A percentile compares a stretch with the other conserved stretches of the same genome.
Conservation (phyloP, 2,329 filamentous ascomycete species). For the Boeremia exigua region DNA sequence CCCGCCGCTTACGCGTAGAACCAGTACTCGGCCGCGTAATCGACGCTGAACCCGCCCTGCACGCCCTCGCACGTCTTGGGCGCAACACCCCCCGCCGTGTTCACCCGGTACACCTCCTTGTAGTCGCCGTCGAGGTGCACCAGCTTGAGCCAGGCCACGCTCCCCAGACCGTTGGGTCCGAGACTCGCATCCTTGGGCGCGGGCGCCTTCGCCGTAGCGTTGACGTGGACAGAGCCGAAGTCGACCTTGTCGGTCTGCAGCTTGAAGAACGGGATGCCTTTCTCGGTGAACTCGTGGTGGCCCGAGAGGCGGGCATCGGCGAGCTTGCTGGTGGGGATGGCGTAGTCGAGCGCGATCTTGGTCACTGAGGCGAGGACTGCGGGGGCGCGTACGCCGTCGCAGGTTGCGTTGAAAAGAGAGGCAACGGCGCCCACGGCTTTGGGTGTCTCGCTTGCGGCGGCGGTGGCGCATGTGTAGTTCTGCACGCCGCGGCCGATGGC, state of each 20-base stretch:
- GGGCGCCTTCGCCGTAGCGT: constrained; percentile 62
- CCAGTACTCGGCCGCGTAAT: constrained; percentile 85
- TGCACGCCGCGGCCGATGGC: constrained; percentile 87
- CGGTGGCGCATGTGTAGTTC: constrained; percentile 84
- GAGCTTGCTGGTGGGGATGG: constrained; percentile 53
- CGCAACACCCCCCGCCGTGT: constrained; percentile 80
- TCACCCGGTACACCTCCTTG: constrained; percentile 80
- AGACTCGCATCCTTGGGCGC: constrained; percentile 68
- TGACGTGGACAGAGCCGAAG: constrained; percentile 69
- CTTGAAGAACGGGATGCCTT: constrained; percentile 79
- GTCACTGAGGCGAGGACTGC: constrained; percentile 70
- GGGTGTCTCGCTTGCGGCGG: constrained; percentile 66
- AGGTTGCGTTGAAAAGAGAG: constrained; percentile 86
- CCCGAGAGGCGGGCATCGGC: constrained; percentile 71
- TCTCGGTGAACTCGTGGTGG: constrained; percentile 79
- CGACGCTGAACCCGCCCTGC: constrained; percentile 69
- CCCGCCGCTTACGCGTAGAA: constrained; percentile 51
- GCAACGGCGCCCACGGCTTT: constrained; percentile 75
- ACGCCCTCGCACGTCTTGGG: constrained; percentile 75
- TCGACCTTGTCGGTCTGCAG: constrained; percentile 63
- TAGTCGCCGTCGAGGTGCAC: constrained; percentile 56
- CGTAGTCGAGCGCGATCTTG: constrained; percentile 70
- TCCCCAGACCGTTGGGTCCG: constrained; percentile 64
- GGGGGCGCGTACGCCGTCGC: constrained; percentile 73
- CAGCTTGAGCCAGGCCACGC: constrained; percentile 83